These are phyloP conservation scores for Jackrogersella multiformis DNA, from an alignment of 495 filamentous ascomycete species.

Conservation along the genomic window DNA sequence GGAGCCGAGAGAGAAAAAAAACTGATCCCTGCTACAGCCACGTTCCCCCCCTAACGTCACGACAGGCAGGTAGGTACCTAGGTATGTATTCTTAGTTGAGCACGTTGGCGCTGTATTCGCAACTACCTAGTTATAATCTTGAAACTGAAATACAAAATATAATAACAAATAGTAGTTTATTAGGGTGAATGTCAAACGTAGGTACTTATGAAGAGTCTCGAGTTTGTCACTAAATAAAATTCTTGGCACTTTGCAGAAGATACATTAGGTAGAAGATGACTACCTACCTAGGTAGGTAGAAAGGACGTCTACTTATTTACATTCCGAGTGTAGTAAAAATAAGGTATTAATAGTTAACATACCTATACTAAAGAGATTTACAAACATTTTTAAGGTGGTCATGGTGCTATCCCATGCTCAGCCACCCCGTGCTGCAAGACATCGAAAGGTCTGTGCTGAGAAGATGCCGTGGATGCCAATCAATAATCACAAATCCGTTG, in stretches of 20 bases:
- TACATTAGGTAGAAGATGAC: no score
- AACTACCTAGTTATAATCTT: conserved; percentile 15
- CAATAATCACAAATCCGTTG: conserved; percentile 19
- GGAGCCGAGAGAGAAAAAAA: conserved; percentile 14
- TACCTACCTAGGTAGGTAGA: neutral
- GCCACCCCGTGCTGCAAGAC: conserved; percentile 45
- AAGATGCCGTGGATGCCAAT: conserved; percentile 29
- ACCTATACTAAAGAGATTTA: no score
- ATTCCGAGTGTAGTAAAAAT: conserved; percentile 33
- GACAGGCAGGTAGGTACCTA: no score
- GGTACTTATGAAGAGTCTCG: neutral
- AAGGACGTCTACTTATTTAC: neutral
- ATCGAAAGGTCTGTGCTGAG: conserved; percentile 41
- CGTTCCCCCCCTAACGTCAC: conserved; percentile 24
- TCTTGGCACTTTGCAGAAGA: neutral
- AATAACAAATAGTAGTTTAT: conserved; percentile 15
- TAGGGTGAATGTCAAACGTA: neutral
- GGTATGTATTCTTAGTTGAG: conserved; percentile 8
- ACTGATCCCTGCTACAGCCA: conserved; percentile 30
- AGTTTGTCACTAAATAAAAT: neutral
- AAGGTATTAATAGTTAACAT: conserved; percentile 32
- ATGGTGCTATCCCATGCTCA: conserved; percentile 21
- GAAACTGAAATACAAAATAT: conserved; percentile 24
- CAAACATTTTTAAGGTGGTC: neutral
- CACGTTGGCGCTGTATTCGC: conserved; percentile 14